phyloP scores from a whole-genome alignment of 768 basidiomycete genomes.

The Kwoniella dejecticola region DNA sequence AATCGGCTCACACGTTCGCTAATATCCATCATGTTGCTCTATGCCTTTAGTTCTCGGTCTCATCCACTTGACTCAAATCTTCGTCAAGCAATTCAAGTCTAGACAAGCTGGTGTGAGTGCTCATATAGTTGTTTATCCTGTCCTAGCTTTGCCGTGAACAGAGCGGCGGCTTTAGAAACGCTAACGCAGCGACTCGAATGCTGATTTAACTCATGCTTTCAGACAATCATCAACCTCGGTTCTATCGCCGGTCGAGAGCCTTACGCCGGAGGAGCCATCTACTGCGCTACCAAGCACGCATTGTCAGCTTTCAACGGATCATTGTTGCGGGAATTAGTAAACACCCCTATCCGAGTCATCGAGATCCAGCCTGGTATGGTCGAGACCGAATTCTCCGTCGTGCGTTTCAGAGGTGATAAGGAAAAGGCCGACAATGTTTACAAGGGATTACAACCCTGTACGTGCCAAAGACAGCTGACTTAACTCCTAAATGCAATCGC shows the following conservation, averaged over 20 bases:
- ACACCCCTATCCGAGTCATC: conserved; percentile 88
- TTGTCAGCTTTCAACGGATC: conserved; percentile 83
- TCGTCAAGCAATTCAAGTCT: conserved; percentile 52
- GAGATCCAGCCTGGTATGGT: conserved; percentile 97
- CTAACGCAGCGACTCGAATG: no score
- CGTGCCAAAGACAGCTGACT: no score
- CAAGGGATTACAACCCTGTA: conserved; percentile 80
- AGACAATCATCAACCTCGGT: conserved; percentile 90
- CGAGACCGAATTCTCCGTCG: conserved; percentile 82
- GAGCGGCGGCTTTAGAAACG: no score
- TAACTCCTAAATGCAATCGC: no score
- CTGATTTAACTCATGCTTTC: no score
- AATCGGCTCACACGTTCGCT: no score
- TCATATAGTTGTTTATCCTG: neutral
- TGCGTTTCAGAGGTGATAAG: conserved; percentile 84
- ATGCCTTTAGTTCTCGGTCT: conserved; percentile 45
- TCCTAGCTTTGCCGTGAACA: neutral
- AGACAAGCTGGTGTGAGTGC: conserved; percentile 54
- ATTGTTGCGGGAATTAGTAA: conserved; percentile 81
- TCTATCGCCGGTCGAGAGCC: conserved; percentile 86
- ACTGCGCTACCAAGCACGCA: conserved; percentile 73
- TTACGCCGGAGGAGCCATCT: conserved; percentile 84
- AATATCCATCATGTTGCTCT: no score
- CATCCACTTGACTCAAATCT: conserved; percentile 53
- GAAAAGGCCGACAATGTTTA: conserved; percentile 85